These are phyloP conservation scores for Nowakowskiella sp. DNA, from an alignment of 192 early-diverging fungal species.

Conservation along the genomic window DNA sequence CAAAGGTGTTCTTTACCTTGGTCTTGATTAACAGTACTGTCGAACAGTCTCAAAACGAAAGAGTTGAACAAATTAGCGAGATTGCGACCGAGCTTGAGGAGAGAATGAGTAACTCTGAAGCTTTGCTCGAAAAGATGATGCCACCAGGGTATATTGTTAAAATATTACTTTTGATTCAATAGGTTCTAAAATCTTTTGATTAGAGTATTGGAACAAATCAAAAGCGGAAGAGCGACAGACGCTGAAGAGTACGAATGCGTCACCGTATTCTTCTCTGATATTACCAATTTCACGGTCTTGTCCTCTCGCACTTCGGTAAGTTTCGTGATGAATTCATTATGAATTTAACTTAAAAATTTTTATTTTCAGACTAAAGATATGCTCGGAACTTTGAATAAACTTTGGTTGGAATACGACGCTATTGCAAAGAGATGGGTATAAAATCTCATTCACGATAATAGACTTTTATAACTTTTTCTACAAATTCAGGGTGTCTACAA, in stretches of 20 bases:
- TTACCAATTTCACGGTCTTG: slow-evolving; percentile 30
- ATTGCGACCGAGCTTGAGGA: slow-evolving; percentile 24
- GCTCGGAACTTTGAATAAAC: slow-evolving; percentile 31
- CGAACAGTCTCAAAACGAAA: slow-evolving; percentile 29
- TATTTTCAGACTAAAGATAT: slow-evolving; percentile 31
- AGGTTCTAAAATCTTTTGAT: background rate
- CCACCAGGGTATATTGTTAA: slow-evolving; percentile 5
- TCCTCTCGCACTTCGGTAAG: slow-evolving; percentile 18
- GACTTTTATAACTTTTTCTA: background rate
- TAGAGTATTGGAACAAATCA: slow-evolving; percentile 28
- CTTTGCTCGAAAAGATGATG: slow-evolving; percentile 27
- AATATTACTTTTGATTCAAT: background rate
- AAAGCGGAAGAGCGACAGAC: slow-evolving; percentile 23
- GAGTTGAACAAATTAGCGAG: slow-evolving; percentile 12
- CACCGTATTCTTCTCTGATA: slow-evolving; percentile 36
- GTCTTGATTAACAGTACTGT: slow-evolving; percentile 33
- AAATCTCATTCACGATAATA: background rate
- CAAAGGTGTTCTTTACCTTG: slow-evolving; percentile 31
- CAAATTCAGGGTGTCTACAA: slow-evolving; percentile 29
- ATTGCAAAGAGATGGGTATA: slow-evolving; percentile 22
- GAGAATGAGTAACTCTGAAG: slow-evolving; percentile 23
- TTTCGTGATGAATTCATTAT: slow-evolving; percentile 7
- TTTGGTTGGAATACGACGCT: slow-evolving; percentile 35
- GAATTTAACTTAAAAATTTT: slow-evolving; percentile 7
- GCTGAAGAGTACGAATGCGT: slow-evolving; percentile 29